Evolutionary conservation across 2,329 filamentous ascomycete species (phyloP).

Genomic region (Nemania sp.): DNA sequence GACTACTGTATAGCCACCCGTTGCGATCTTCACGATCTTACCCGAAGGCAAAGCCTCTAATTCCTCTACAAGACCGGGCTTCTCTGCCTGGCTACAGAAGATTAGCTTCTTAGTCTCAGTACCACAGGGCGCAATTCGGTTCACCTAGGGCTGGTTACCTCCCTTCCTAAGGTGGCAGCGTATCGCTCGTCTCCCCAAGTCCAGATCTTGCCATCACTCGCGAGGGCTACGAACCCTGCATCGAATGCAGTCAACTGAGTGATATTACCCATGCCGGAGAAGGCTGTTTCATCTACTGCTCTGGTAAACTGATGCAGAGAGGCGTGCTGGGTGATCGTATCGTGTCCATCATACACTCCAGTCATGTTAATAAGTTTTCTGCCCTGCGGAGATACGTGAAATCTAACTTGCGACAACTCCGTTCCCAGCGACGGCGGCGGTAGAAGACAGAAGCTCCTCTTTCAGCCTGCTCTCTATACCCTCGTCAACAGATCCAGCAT

Average conservation of each 20-base stretch:
- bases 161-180: conserved; percentile 58
- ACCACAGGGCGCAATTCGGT: background rate
- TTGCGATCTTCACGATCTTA: conserved; percentile 56
- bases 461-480: conserved; percentile 25
- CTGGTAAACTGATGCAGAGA: conserved; percentile 18
- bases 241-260: conserved; percentile 52
- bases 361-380: conserved; percentile 18
- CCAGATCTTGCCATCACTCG: conserved; percentile 49
- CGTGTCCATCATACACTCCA: conserved; percentile 32
- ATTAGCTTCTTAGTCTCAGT: conserved; percentile 14
- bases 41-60: conserved; percentile 55
- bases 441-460: conserved; percentile 30
- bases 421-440: conserved; percentile 43
- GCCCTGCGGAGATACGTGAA: background rate
- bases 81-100: conserved; percentile 47
- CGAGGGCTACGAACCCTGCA: conserved; percentile 53
- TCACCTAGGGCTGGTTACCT: conserved; percentile 45
- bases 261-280: conserved; percentile 36
- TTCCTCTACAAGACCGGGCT: conserved; percentile 51
- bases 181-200: conserved; percentile 64
- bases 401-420: conserved; percentile 38
- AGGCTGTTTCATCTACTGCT: conserved; percentile 18
- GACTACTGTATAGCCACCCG: conserved; percentile 60
- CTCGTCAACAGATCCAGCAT: conserved; percentile 37
- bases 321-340: conserved; percentile 37